These are phyloP conservation scores for Cyanophora paradoxa DNA, from an alignment of 78 protist genomes.

Conservation along the genomic window DNA sequence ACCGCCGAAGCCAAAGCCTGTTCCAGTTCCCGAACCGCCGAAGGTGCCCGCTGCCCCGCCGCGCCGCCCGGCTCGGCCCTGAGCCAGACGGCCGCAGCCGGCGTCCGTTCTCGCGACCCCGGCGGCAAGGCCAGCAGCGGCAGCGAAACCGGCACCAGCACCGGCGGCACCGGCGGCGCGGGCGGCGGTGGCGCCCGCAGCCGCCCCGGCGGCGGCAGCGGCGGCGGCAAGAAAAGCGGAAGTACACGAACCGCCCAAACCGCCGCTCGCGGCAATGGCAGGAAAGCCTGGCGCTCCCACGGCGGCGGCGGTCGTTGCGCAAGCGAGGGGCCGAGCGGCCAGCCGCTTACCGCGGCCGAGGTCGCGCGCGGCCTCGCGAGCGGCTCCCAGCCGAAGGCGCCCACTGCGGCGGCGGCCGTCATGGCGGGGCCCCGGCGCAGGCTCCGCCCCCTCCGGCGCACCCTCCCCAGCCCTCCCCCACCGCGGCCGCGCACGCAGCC, in stretches of 20 bases:
- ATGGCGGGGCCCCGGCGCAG: not conserved
- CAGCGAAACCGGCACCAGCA: not conserved
- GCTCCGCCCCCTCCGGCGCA: not conserved
- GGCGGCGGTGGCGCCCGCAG: not conserved
- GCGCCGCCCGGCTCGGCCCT: no score
- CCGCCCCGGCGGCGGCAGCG: not conserved
- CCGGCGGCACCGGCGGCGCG: not conserved
- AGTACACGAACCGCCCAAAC: no score
- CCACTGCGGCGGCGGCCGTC: not conserved
- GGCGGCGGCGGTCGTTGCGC: no score
- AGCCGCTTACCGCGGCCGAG: not conserved
- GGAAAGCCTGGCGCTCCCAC: no score
- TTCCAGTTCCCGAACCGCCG: no score
- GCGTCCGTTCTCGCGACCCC: no score
- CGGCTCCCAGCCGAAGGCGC: not conserved
- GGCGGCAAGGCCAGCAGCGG: no score
- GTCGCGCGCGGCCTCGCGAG: not conserved
- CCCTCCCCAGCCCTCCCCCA: not conserved
- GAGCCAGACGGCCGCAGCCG: not conserved
- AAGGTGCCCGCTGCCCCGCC: no score
- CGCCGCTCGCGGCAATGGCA: no score
- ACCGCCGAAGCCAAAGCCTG: no score
- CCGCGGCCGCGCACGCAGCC: slow-evolving; percentile 1
- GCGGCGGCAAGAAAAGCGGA: no score
- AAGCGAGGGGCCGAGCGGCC: slow-evolving; percentile 1